A percentile compares a stretch with the other conserved stretches of the same genome.
phyloP scores from a whole-genome alignment of 1,284 basidiomycete species.

The Ustanciosporium gigantosporum region DNA sequence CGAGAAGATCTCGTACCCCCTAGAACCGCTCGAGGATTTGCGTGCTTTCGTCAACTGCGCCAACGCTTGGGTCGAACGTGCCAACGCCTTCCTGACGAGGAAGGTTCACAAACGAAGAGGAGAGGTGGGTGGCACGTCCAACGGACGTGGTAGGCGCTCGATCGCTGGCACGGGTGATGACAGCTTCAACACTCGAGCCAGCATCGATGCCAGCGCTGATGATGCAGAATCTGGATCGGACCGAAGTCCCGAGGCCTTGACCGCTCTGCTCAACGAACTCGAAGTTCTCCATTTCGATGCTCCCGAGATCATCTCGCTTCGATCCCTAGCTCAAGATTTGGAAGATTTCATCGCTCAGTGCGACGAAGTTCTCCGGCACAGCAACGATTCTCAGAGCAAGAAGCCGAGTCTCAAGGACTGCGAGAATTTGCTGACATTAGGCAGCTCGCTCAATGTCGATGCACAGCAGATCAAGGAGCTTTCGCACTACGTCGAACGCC shows the following conservation, averaged over 20 bases:
- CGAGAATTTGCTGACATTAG: constrained; percentile 71
- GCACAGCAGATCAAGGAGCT: constrained; percentile 75
- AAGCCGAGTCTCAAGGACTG: constrained; percentile 67
- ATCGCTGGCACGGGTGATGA: constrained; percentile 21
- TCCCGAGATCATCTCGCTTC: constrained; percentile 71
- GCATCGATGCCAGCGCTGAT: constrained; percentile 19
- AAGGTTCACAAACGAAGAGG: constrained; percentile 62
- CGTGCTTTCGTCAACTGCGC: constrained; percentile 78
- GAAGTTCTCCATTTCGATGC: constrained; percentile 77
- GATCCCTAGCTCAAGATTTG: constrained; percentile 69
- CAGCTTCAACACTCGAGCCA: constrained; percentile 6
- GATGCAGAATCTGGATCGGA: constrained; percentile 14
- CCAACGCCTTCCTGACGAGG: constrained; percentile 63
- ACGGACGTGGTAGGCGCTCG: constrained; percentile 68
- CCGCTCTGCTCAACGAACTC: constrained; percentile 70
- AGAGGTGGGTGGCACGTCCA: constrained; percentile 65
- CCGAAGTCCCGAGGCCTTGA: constrained; percentile 36
- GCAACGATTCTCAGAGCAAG: constrained; percentile 2
- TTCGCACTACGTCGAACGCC: constrained; percentile 74
- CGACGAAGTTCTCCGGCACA: constrained; percentile 55
- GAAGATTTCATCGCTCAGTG: constrained; percentile 69
- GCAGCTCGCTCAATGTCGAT: constrained; percentile 75
- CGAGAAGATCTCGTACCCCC: constrained; percentile 76
- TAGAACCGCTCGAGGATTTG: constrained; percentile 74
- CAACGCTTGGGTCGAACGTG: constrained; percentile 79